Conservation (phyloP, 202 grass and related monocot species). For the Panicum virgatum region DNA sequence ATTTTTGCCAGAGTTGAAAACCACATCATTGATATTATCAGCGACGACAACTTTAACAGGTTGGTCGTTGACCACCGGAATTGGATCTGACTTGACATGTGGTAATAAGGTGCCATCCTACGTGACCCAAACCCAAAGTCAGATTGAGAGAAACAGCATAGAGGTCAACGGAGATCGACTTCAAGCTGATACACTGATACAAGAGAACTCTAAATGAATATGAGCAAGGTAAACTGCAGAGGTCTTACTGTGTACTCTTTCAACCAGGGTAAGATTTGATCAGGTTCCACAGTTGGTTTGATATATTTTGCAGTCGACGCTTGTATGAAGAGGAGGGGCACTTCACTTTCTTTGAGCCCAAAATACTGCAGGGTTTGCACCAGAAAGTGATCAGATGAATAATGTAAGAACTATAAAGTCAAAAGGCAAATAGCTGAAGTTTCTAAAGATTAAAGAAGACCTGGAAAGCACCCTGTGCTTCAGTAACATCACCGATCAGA, state of each 20-base stretch:
- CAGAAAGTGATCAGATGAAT: background rate
- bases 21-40: conserved; percentile 49
- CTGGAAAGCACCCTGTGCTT: conserved; percentile 60
- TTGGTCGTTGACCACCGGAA: conserved; percentile 53
- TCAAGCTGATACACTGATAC: background rate
- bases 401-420: background rate
- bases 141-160: too few relatives aligned
- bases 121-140: conserved; percentile 5
- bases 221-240: background rate
- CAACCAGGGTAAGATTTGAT: conserved; percentile 75
- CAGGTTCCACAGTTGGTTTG: conserved; percentile 60
- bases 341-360: conserved; percentile 67
- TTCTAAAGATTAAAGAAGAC: conserved; percentile 38
- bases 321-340: conserved; percentile 68
- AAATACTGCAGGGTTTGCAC: conserved; percentile 54
- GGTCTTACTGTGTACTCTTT: conserved; percentile 66
- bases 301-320: conserved; percentile 71
- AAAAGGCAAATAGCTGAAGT: conserved; percentile 26
- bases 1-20: conserved; percentile 64
- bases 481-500: conserved; percentile 70
- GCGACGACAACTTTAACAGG: conserved; percentile 67
- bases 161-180: background rate
- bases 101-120: conserved; percentile 64
- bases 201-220: background rate
- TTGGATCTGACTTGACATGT: conserved; percentile 56